Conservation (phyloP, 2,329 filamentous ascomycete genomes). For the Alternaria novae-zelandiae region DNA sequence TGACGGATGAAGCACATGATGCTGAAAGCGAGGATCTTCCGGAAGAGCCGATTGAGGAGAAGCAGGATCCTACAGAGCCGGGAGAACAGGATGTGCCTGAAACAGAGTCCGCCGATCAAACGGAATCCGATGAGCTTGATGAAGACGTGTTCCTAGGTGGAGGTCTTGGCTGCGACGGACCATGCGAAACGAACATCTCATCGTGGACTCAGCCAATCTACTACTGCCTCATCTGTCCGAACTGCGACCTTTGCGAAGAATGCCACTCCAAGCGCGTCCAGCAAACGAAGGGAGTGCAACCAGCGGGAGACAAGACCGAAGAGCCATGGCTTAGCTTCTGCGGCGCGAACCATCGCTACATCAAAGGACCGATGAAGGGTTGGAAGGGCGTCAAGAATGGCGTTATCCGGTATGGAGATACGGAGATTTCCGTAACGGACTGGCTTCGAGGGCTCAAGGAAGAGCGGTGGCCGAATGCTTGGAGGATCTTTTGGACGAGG, state of each 20-base stretch:
- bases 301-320: background rate
- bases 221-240: background rate
- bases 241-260: background rate
- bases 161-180: background rate
- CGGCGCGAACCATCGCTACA: background rate
- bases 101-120: no score
- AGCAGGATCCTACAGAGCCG: background rate
- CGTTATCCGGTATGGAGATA: background rate
- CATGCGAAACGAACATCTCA: background rate
- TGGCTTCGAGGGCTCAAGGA: slow-evolving; percentile 26
- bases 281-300: background rate
- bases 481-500: slow-evolving; percentile 24
- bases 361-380: background rate
- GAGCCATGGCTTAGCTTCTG: background rate
- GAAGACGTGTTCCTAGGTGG: background rate
- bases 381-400: background rate
- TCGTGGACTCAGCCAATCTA: background rate
- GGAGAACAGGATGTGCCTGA: no score
- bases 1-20: background rate
- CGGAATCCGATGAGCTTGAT: background rate
- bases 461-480: slow-evolving; percentile 26
- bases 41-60: background rate
- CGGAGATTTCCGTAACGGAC: slow-evolving; percentile 15
- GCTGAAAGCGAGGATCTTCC: background rate
- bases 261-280: background rate